A percentile compares a stretch with the other conserved stretches of the same genome.
Evolutionary conservation across 2,329 filamentous ascomycete genomes (phyloP).

Genomic region (Colletotrichum acutatum): DNA sequence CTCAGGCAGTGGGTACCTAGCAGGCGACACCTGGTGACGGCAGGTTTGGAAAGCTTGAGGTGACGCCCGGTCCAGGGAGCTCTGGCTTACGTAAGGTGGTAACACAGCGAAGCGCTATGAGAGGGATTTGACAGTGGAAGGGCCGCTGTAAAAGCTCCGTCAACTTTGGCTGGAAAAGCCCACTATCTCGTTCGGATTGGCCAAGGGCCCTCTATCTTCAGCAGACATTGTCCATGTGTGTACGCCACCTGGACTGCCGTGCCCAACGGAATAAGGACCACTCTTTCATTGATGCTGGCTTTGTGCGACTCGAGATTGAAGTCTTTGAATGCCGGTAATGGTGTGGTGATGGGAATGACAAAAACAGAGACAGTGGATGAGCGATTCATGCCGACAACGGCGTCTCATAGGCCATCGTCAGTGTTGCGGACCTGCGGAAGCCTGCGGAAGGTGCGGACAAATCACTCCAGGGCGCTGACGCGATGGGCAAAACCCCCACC

Average conservation of each 20-base stretch:
- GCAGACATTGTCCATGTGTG: not conserved
- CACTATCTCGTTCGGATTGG: not conserved
- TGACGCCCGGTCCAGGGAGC: not conserved
- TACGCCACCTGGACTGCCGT: not conserved
- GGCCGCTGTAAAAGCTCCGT: not conserved
- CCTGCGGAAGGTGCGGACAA: not conserved
- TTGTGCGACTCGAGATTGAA: constrained; percentile 17
- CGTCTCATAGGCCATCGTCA: constrained; percentile 10
- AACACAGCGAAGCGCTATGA: not conserved
- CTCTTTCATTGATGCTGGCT: constrained; percentile 6
- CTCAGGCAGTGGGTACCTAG: constrained; percentile 19
- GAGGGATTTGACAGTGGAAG: not conserved
- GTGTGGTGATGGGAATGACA: not conserved
- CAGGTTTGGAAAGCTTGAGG: not conserved
- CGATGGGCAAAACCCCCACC: constrained; percentile 20
- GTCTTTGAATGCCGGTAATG: not conserved
- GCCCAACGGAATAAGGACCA: constrained; percentile 17
- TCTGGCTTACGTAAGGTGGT: not conserved
- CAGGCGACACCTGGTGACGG: not conserved
- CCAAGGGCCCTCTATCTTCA: not conserved
- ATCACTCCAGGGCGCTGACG: constrained; percentile 17
- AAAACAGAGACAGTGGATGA: not conserved
- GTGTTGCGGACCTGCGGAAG: not conserved
- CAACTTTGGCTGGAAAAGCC: not conserved
- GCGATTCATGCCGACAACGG: constrained; percentile 3